phyloP scores from a whole-genome alignment of 306 rosid genomes.

The Amphicarpaea edgeworthii region DNA sequence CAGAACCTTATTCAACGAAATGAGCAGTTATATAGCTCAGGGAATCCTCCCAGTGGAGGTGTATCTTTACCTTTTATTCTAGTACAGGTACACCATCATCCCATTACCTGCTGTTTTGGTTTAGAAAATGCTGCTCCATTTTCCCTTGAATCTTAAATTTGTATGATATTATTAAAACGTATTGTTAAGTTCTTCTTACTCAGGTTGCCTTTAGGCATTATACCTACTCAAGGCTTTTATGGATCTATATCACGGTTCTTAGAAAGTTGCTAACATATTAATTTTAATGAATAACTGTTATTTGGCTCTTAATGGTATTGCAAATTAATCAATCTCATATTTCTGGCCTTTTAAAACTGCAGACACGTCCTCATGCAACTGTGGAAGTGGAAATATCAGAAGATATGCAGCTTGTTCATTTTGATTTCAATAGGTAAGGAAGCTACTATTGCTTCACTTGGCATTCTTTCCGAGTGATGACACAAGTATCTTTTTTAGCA shows the following conservation, averaged over 20 bases:
- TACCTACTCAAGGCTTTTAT: conserved; percentile 20
- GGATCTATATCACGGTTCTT: not conserved
- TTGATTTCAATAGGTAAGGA: conserved; percentile 93
- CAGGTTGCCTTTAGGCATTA: conserved; percentile 15
- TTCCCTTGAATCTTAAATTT: conserved; percentile 26
- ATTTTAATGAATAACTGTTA: conserved; percentile 25
- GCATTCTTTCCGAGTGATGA: not conserved
- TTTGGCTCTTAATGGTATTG: conserved; percentile 20
- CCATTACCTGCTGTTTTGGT: conserved; percentile 27
- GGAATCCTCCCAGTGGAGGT: conserved; percentile 90
- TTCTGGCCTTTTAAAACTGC: conserved; percentile 43
- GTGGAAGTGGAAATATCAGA: conserved; percentile 99
- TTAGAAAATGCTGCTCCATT: conserved; percentile 28
- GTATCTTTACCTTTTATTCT: conserved; percentile 95
- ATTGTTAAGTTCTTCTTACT: conserved; percentile 18
- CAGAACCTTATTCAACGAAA: conserved; percentile 90
- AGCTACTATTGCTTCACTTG: conserved; percentile 10
- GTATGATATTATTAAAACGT: not conserved
- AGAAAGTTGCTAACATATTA: not conserved
- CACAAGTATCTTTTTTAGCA: conserved; percentile 4
- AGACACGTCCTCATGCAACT: conserved; percentile 99
- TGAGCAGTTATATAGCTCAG: conserved; percentile 84
- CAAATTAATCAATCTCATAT: conserved; percentile 22
- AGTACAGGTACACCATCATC: conserved; percentile 77
- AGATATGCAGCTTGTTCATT: conserved; percentile 99